Base-by-base conservation (phyloP, 2,329 filamentous ascomycete species). In the Domatiomyces catenatus region DNA sequence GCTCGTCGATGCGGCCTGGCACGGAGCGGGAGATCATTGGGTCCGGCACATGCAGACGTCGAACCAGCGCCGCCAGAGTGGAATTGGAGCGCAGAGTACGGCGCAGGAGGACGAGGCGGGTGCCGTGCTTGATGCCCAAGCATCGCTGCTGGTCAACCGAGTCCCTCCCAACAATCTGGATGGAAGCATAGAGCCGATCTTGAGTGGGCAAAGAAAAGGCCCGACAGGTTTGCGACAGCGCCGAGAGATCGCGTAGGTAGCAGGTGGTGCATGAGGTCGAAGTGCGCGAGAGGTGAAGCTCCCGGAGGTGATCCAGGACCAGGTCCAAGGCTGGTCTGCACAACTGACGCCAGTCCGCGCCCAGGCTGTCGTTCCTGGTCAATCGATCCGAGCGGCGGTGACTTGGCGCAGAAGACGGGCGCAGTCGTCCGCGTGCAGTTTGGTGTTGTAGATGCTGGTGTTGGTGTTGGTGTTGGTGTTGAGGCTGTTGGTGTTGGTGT, bases 311-410 rank as follows among this genome's bases (percentile, higher is more conserved):
- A 32, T 67, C 63, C 8, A 79, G 55, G 39, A 80, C 75, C 51
- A 69, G 74, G 50, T 75, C 71, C 54, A 77, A 77, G 3, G 79
- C 71, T 53, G 75, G 71, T 45, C 68, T 63, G 0, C 77, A 76
- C 5, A 80, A 56, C 17, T 66, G 65, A 52, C 71, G 68, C 55
- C 55, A 57, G 39, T 24, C 39, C 24, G 32, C 32, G 32, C 32
- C 32, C 10, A 15, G 10, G 32, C 10, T 5, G 15, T 39, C 32
- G 10, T 39, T 39, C 10, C 7, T 39, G 32, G 3, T 39, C 3
- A 39, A 5, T 15, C 15, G 32, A 15, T 39, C 8, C 32, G 32
- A 39, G 10, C 15, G 10, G 32, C 32, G 32, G 10, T 39, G 32
- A 15, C 8, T 15, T 39, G 32, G 32, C 32, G 3, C 32, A 10